A percentile compares a stretch with the other conserved stretches of the same genome.
Conservation (phyloP, 345 rosid species). For the Euphorbia lathyris region DNA sequence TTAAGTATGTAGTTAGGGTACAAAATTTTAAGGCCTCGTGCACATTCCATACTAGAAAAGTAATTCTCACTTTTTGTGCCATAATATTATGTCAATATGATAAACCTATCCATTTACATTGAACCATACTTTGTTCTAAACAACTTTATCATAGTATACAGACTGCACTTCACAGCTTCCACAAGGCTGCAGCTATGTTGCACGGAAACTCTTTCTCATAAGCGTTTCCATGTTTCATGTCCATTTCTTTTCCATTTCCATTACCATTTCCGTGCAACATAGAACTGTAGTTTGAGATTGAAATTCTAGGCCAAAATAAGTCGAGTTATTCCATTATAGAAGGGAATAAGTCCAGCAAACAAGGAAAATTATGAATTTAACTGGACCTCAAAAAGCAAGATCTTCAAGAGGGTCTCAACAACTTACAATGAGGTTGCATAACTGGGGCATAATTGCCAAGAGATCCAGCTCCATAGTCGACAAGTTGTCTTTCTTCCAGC, state of each 20-base stretch:
- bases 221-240: too few relatives aligned
- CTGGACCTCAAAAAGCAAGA: background rate
- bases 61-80: background rate
- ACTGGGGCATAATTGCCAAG: slow-evolving; percentile 67
- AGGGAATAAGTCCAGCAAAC: slow-evolving; percentile 5
- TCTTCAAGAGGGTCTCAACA: slow-evolving; percentile 1
- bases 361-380: background rate
- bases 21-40: background rate
- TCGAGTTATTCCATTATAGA: background rate
- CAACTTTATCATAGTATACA: slow-evolving; percentile 1
- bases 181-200: too few relatives aligned
- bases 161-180: background rate
- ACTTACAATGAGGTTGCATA: slow-evolving; percentile 72
- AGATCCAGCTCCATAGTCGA: slow-evolving; percentile 93
- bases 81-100: background rate
- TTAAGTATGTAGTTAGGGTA: background rate
- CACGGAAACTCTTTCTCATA: too few relatives aligned
- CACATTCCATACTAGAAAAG: background rate
- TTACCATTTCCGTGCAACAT: too few relatives aligned
- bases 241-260: too few relatives aligned
- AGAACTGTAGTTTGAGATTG: background rate
- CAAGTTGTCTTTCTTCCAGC: slow-evolving; percentile 88
- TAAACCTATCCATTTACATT: background rate
- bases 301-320: background rate
- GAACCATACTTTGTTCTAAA: background rate